Conservation (phyloP, 192 early-diverging fungal species). For the Coemansia sp. region DNA sequence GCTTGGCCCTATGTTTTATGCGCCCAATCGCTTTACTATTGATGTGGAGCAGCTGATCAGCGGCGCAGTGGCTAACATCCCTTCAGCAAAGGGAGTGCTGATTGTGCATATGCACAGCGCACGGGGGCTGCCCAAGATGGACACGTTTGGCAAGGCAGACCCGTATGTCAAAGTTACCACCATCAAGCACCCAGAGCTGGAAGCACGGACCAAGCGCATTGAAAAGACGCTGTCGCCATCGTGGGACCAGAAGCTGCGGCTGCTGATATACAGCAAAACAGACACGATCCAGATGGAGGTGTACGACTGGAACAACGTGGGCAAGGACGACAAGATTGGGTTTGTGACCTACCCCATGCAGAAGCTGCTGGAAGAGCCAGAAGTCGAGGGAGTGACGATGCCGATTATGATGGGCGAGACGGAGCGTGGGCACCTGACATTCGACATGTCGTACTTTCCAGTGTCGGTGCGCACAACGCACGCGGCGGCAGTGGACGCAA, state of each 20-base stretch:
- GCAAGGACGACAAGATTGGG: slow-evolving; percentile 64
- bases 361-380: slow-evolving; percentile 51
- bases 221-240: slow-evolving; percentile 77
- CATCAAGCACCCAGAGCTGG: slow-evolving; percentile 65
- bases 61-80: slow-evolving; percentile 60
- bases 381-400: slow-evolving; percentile 44
- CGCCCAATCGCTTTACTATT: slow-evolving; percentile 74
- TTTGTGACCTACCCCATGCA: slow-evolving; percentile 51
- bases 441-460: slow-evolving; percentile 48
- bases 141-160: slow-evolving; percentile 85
- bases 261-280: slow-evolving; percentile 73
- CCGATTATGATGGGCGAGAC: slow-evolving; percentile 52
- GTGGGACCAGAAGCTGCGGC: slow-evolving; percentile 78
- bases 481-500: slow-evolving; percentile 34
- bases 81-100: slow-evolving; percentile 83
- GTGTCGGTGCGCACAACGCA: slow-evolving; percentile 43
- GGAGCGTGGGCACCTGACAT: slow-evolving; percentile 44
- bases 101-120: slow-evolving; percentile 77
- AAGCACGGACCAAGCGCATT: slow-evolving; percentile 63
- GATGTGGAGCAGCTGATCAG: slow-evolving; percentile 78
- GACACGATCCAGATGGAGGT: slow-evolving; percentile 77
- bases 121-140: slow-evolving; percentile 78
- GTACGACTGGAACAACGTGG: slow-evolving; percentile 75
- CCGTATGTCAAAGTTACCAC: slow-evolving; percentile 74
- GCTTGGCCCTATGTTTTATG: slow-evolving; percentile 79